Percentiles rank a stretch among this genome's conserved stretches.
Conservation (phyloP, 306 rosid genomes). For the Cucurbita argyrosperma region DNA sequence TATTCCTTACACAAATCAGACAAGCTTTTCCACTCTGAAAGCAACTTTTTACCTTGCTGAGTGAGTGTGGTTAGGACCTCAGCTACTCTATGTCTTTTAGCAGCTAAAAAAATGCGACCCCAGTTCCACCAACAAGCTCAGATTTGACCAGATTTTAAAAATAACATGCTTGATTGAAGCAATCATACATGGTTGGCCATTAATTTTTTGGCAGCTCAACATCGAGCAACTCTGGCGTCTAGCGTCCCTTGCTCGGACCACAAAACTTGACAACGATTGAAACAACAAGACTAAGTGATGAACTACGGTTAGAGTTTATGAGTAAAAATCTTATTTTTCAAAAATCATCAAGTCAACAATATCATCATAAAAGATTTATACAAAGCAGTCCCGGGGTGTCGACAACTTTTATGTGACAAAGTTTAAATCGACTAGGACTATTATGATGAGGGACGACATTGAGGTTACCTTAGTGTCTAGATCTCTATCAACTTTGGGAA, state of each 20-base stretch:
- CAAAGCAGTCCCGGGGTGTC: not conserved
- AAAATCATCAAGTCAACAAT: not conserved
- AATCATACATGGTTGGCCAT: constrained; percentile 3
- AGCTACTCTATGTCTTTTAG: not conserved
- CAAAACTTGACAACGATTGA: constrained; percentile 2
- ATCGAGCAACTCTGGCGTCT: not conserved
- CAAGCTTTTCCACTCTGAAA: constrained; percentile 1
- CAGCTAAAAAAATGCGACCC: constrained; percentile 1
- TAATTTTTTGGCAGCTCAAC: not conserved
- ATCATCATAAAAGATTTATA: not conserved
- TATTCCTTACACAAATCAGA: not conserved
- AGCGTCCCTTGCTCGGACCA: not conserved
- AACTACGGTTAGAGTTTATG: not conserved
- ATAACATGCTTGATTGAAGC: constrained; percentile 1
- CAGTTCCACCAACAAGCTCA: not conserved
- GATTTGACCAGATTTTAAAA: constrained; percentile 1
- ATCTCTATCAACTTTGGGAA: not conserved
- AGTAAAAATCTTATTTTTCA: not conserved
- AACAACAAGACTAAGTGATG: not conserved
- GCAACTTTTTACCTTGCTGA: constrained; percentile 1
- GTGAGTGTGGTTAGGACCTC: constrained; percentile 4
- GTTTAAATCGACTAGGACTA: not conserved
- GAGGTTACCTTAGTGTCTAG: not conserved
- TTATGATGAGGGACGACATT: not conserved
- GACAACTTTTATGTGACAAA: not conserved